phyloP scores from a whole-genome alignment of 2,329 filamentous ascomycete genomes.

The Aureobasidium sp. region DNA sequence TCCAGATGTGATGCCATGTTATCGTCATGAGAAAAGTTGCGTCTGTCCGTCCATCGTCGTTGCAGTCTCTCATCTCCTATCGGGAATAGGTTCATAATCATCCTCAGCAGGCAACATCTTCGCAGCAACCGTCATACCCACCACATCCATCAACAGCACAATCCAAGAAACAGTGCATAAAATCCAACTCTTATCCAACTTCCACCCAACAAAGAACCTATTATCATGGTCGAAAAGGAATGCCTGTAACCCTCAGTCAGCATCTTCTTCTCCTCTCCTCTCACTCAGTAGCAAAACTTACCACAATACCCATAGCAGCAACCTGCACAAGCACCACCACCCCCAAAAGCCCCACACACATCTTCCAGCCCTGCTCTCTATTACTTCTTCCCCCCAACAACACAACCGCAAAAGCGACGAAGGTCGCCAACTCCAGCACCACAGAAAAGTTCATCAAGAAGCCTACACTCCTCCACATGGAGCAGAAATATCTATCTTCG shows the following conservation, averaged over 20 bases:
- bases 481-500: constrained; percentile 71
- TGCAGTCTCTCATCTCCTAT: background rate
- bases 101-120: constrained; percentile 68
- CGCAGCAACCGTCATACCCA: constrained; percentile 57
- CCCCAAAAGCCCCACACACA: constrained; percentile 58
- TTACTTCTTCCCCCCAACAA: constrained; percentile 70
- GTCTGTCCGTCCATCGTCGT: background rate
- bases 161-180: constrained; percentile 55
- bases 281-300: constrained; percentile 35
- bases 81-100: constrained; percentile 70
- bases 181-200: constrained; percentile 69
- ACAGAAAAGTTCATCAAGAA: constrained; percentile 81
- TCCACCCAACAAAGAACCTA: constrained; percentile 76
- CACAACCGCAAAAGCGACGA: constrained; percentile 73
- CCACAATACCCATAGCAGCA: constrained; percentile 72
- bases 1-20: background rate
- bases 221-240: constrained; percentile 77
- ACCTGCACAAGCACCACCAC: constrained; percentile 62
- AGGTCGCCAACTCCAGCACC: constrained; percentile 66
- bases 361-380: constrained; percentile 73
- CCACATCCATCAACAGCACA: constrained; percentile 42
- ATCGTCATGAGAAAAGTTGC: background rate
- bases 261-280: background rate
- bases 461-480: constrained; percentile 79
- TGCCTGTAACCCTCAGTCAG: constrained; percentile 44